Evolutionary conservation across 2,329 filamentous ascomycete genomes (phyloP), one percentile per base, ranked within the genome.

Genomic region (Apiospora sp.): DNA sequence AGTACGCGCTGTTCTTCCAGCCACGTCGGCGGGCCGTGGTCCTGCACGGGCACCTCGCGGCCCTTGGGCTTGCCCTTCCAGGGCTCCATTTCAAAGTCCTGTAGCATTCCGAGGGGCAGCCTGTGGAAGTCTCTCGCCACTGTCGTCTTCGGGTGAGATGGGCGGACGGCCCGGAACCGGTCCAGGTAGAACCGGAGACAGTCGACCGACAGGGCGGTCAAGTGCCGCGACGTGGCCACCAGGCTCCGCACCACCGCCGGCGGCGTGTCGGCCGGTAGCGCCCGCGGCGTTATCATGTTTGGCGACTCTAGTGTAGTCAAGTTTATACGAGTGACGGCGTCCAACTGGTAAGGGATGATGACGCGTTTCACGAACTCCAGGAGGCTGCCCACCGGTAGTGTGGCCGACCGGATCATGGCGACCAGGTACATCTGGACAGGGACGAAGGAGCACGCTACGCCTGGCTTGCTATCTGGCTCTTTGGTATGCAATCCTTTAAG

Each of bases 1-100:
- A 68, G 7, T 22, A 71, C 61, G 70, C 41, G 46, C 48, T 71
- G 70, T 27, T 68, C 70, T 64, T 71, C 70, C 41, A 68, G 58
- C 70, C 70, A 71, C 37, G 58, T 61, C 14, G 44, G 19, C n/a
- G 70, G 64, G 22, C 70, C 70, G 12, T 46, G 13, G 34, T 68
- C 30, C 27, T 48, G 61, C 34, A 68, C 27, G 64, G 61, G 46
- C 19, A 68, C 27, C 6, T 34, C 19, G 3, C 30, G 44, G 46
- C 46, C 37, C 27, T 8, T 5, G 30, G 46, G 70, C 16, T 54
- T 22, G 44, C 34, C 41, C 13, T 34, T 48, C 34, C 46, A 64
- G n/a, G 44, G 46, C 5, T 24, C 49, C 49, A 51, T 12, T 10
- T 51, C n/a, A 30, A 71, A 13, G 27, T n/a, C n/a, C 5, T 54